These are phyloP conservation scores for Trichosporon sp. DNA, from an alignment of 1,284 basidiomycete genomes.

Conservation along the genomic window DNA sequence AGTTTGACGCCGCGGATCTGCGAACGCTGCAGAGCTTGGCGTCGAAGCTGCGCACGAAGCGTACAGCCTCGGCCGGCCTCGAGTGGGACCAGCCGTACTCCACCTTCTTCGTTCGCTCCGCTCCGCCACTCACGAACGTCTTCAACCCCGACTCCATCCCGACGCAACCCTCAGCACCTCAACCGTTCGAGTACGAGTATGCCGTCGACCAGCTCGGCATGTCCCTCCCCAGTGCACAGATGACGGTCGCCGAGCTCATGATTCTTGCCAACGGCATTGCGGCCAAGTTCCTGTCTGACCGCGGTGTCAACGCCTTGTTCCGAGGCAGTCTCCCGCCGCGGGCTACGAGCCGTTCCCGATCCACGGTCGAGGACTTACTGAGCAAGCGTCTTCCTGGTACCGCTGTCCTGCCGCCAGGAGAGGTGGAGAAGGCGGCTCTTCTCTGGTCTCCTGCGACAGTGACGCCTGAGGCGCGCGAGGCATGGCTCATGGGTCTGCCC, in stretches of 20 bases:
- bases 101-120: slow-evolving; percentile 31
- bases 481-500: slow-evolving; percentile 72
- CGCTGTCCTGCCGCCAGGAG: background rate
- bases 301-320: slow-evolving; percentile 68
- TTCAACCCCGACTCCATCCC: slow-evolving; percentile 30
- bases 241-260: slow-evolving; percentile 79
- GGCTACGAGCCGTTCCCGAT: slow-evolving; percentile 21
- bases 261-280: slow-evolving; percentile 76
- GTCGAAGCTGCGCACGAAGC: slow-evolving; percentile 38
- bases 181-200: slow-evolving; percentile 11
- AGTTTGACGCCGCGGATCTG: slow-evolving; percentile 56
- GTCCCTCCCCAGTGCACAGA: slow-evolving; percentile 19
- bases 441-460: background rate
- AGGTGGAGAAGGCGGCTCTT: slow-evolving; percentile 6
- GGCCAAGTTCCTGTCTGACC: slow-evolving; percentile 70
- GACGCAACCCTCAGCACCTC: background rate
- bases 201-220: slow-evolving; percentile 14
- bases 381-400: slow-evolving; percentile 12
- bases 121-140: slow-evolving; percentile 30
- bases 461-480: slow-evolving; percentile 46
- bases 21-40: slow-evolving; percentile 56
- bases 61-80: slow-evolving; percentile 40
- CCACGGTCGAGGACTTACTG: slow-evolving; percentile 26
- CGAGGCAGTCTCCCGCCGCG: slow-evolving; percentile 61
- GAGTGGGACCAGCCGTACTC: slow-evolving; percentile 37